These are phyloP conservation scores for Arthromyces matolae DNA, from an alignment of 768 basidiomycete genomes.

Conservation along the genomic window DNA sequence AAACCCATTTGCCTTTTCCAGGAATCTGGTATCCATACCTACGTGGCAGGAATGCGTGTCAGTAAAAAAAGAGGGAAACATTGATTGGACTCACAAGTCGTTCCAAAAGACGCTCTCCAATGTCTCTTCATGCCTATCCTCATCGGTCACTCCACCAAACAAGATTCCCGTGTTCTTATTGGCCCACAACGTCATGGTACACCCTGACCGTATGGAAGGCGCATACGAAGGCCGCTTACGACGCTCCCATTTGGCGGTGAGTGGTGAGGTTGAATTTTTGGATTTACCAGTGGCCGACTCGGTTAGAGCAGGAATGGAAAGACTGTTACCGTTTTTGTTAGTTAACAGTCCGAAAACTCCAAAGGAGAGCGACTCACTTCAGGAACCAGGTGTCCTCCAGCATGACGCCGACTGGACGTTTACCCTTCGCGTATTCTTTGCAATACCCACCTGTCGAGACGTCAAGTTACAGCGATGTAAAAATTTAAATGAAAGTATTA, in stretches of 20 bases:
- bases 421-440: constrained; percentile 85
- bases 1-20: constrained; percentile 77
- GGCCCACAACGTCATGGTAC: constrained; percentile 82
- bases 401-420: constrained; percentile 81
- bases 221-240: constrained; percentile 69
- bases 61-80: background rate
- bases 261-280: constrained; percentile 40
- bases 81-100: constrained; percentile 54
- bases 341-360: constrained; percentile 17
- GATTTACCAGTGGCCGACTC: constrained; percentile 20
- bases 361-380: constrained; percentile 40
- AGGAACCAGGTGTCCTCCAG: constrained; percentile 90
- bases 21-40: constrained; percentile 77
- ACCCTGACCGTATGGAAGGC: constrained; percentile 71
- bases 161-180: constrained; percentile 67
- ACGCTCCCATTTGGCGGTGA: constrained; percentile 79
- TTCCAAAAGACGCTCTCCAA: constrained; percentile 86
- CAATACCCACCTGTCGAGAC: constrained; percentile 71
- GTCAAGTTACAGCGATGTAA: background rate
- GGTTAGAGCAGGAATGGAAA: constrained; percentile 18
- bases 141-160: constrained; percentile 87
- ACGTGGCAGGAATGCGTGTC: background rate
- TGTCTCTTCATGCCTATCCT: constrained; percentile 80
- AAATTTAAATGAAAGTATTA: constrained; percentile 16
- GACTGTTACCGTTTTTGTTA: constrained; percentile 16